A percentile compares a stretch with the other conserved stretches of the same genome.
phyloP scores from a whole-genome alignment of 495 filamentous ascomycete species.

The Lasiosphaeria ovina region DNA sequence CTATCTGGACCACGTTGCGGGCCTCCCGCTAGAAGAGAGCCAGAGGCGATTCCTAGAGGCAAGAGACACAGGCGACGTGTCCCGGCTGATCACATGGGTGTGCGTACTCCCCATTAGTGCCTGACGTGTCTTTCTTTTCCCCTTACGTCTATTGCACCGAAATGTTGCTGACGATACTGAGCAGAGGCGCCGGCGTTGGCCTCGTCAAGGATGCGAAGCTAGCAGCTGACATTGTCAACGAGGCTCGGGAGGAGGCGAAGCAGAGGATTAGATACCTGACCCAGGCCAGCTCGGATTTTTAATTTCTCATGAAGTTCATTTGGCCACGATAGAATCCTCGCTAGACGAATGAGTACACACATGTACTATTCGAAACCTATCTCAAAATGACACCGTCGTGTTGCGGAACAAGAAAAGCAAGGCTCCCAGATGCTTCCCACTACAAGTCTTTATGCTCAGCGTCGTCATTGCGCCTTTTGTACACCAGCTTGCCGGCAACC shows the following conservation, averaged over 20 bases:
- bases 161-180: neutral
- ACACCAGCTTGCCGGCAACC: slow-evolving; percentile 54
- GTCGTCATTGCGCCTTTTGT: slow-evolving; percentile 29
- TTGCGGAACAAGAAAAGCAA: no score
- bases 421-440: slow-evolving; percentile 18
- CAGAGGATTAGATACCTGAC: slow-evolving; percentile 36
- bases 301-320: neutral
- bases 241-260: slow-evolving; percentile 66
- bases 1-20: slow-evolving; percentile 54
- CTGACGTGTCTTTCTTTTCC: neutral
- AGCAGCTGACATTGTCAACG: slow-evolving; percentile 66
- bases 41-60: slow-evolving; percentile 56
- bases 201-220: slow-evolving; percentile 64
- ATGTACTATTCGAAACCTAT: no score
- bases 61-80: slow-evolving; percentile 29
- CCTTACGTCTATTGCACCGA: neutral
- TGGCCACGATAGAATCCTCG: no score
- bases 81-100: slow-evolving; percentile 54
- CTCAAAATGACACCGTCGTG: no score
- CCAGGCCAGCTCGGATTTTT: no score
- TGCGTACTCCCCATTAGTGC: slow-evolving; percentile 21
- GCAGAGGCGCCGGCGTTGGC: slow-evolving; percentile 56
- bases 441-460: neutral
- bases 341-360: no score
- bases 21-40: slow-evolving; percentile 56